Conservation (phyloP, 225 moss, liverwort and hornwort genomes). For the Pseudoscleropodium purum region DNA sequence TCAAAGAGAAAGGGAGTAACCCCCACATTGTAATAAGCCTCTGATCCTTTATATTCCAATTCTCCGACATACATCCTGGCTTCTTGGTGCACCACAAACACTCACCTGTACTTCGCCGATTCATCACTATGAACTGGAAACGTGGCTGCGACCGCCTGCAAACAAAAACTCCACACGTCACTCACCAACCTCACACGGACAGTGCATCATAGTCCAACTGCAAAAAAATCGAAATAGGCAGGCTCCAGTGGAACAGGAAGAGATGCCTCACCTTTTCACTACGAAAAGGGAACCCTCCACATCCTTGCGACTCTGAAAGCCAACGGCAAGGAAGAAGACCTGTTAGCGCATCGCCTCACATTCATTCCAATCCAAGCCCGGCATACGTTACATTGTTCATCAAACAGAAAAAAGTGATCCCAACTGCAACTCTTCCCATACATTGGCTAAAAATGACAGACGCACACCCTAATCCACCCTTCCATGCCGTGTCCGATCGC, state of each 20-base stretch:
- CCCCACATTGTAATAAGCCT: neutral
- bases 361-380: neutral
- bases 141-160: constrained; percentile 85
- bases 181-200: neutral
- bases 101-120: constrained; percentile 95
- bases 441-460: neutral
- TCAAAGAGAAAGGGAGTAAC: neutral
- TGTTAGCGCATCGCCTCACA: neutral
- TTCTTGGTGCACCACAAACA: neutral
- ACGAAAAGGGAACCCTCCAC: constrained; percentile 99
- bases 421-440: neutral
- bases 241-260: neutral
- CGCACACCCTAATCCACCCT: neutral
- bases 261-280: constrained; percentile 71
- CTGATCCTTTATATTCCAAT: neutral
- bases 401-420: neutral
- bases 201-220: neutral
- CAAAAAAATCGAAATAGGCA: neutral
- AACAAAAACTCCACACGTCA: constrained; percentile 17
- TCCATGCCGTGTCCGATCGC: neutral
- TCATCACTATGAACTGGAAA: constrained; percentile 99
- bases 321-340: neutral
- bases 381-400: neutral
- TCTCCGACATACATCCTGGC: neutral
- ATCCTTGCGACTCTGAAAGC: constrained; percentile 92